Conservation (phyloP, 148 eudicot genomes). For the Gaultheria prostrata region DNA sequence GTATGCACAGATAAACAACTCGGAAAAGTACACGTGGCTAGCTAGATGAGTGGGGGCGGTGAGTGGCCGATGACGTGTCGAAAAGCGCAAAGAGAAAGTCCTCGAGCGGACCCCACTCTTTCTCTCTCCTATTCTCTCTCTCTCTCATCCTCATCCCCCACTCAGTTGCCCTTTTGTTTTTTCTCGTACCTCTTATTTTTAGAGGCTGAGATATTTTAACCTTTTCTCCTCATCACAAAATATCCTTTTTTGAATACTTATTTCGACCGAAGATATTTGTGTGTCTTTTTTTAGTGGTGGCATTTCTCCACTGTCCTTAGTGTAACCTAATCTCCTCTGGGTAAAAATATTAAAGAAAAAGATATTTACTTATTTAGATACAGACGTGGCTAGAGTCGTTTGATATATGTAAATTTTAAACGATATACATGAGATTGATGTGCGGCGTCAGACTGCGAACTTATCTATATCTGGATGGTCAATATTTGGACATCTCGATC, state of each 20-base stretch:
- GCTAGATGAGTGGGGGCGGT: background rate
- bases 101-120: background rate
- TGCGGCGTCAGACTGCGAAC: no score
- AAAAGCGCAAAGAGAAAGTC: slow-evolving; percentile 18
- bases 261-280: background rate
- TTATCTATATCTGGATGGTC: no score
- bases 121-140: background rate
- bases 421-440: no score
- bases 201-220: background rate
- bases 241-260: background rate
- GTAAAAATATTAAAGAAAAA: no score
- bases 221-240: background rate
- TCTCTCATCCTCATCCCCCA: background rate
- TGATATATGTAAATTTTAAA: no score
- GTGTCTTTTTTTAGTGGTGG: background rate
- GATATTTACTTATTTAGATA: no score
- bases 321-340: no score
- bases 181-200: background rate
- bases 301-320: background rate
- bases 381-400: no score
- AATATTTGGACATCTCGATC: no score
- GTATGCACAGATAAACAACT: background rate
- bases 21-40: background rate
- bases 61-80: slow-evolving; percentile 14
- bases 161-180: background rate